Evolutionary conservation across 352 stramenopile genomes (phyloP), one percentile per base, ranked within the genome.

Genomic region (Lagenidium sp.): DNA sequence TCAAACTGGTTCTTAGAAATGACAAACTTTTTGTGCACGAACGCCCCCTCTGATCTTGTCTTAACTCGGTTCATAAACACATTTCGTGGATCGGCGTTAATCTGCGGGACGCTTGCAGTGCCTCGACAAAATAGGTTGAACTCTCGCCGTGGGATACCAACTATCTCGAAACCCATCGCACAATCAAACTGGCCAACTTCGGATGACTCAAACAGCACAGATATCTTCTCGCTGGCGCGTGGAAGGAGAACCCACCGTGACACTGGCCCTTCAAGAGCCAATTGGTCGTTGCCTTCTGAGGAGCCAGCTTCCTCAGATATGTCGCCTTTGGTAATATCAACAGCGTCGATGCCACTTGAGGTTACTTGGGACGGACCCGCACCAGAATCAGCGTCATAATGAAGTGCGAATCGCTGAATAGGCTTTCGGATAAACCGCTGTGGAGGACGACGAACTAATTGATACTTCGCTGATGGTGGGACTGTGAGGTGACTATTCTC

Each of bases 51-150:
- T 2, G 71, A 60, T 7, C 65, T 60, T 24, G 66, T 79, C 57
- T 97, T 97, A 13, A 96, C 59, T 12, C 92, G 79, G 34, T 73
- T 81, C 91, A 97, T 98, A 48, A 97, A 98, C 2, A 98, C 82
- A 48, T 96, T 97, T 28, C 86, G 65, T 8, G 90, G 90, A 42
- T 98, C 90, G 21, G 52, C 75, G 57, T 97, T 97, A 49, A 98
- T 96, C 13, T 71, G 80, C n/a, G 92, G 92, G 12, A 97, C 86
- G 5, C 66, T 63, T 36, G 89, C 95, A 0, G 68, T 64, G 10
- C 81, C 92, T 13, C 75, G 70, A 31, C 71, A 82, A 36, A 95
- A 82, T 3, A 98, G 64, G 10, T 60, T 74, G 42, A 95, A 90
- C 43, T 94, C 80, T 20, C 84, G 83, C 11, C 63, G 65, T n/a